phyloP scores from a whole-genome alignment of 306 rosid species.

The Castanospermum australe region DNA sequence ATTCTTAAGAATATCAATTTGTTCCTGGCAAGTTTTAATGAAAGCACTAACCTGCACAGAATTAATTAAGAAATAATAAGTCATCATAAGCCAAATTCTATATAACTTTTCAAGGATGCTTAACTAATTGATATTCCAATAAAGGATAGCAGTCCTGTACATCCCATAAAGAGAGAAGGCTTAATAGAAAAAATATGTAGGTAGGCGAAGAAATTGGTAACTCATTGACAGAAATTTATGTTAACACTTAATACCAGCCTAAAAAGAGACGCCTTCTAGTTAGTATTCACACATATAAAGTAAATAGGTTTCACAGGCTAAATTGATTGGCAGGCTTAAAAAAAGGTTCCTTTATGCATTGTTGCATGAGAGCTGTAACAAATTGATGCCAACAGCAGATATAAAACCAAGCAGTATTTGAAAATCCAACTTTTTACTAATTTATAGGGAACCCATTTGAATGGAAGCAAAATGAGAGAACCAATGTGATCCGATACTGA shows the following conservation, averaged over 20 bases:
- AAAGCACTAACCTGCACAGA: conserved; percentile 59
- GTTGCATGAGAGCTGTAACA: neutral
- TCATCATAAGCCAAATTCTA: neutral
- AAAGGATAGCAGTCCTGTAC: neutral
- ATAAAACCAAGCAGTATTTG: neutral
- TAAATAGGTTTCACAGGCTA: conserved; percentile 7
- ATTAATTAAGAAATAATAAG: neutral
- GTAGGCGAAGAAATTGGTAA: neutral
- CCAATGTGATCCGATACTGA: neutral
- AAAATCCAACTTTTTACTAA: neutral
- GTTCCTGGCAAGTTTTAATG: conserved; percentile 68
- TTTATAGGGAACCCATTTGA: neutral
- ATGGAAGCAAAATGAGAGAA: neutral
- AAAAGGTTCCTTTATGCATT: neutral
- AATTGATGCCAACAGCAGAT: conserved; percentile 13
- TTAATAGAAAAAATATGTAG: neutral
- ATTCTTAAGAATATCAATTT: conserved; percentile 58
- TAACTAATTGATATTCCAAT: neutral
- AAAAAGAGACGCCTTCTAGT: neutral
- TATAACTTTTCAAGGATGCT: neutral
- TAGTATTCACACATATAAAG: neutral
- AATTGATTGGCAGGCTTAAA: conserved; percentile 7
- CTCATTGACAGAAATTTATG: neutral
- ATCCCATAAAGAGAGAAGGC: neutral
- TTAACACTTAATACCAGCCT: conserved; percentile 1